Base-by-base conservation (phyloP, 371 early-diverging fungal genomes). In the Racocetra persica region DNA sequence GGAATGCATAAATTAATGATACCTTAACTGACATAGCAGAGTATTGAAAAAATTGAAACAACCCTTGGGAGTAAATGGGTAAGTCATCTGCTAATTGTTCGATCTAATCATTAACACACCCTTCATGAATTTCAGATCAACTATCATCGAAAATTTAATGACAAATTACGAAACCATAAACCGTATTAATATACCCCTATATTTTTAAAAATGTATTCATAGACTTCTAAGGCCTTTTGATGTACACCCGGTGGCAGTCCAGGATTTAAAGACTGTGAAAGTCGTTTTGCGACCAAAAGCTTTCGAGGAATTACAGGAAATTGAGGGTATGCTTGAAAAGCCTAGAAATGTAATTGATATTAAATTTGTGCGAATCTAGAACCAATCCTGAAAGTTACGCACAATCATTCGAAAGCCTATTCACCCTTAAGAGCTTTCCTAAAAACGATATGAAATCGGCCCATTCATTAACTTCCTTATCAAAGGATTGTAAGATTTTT, bases 191-290 rank as follows among this genome's bases (percentile, higher is more conserved):
- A 71, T 90, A 94, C 95, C 36, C 95, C 95, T 80, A 96, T 94
- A 41, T 91, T 93, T 22, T 92, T 87, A 76, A 98, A 91, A n/a
- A 99, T 91, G 67, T 93, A 92, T 4, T 88, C 90, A 85, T 99
- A 99, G 1, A 97, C 94, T 75, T 96, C 94, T 63, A 99, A 82
- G 4, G 98, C 94, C 86, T 98, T 99, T 84, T 95, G 97, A 85
- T 99, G 99, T 22, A 99, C 99, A 24, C 99, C 99, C 28, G 98
- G 94, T 11, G 99, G 99, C n/a, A 99, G 89, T 20, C 96, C 97
- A 16, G 99, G 99, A 84, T 99, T 99, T 73, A 99, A 91, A 80
- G 98, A 99, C 82, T 99, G 99, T 0, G 98, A 98, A 51, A 99
- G 88, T 26, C 99, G 92, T 88, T 98, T 98, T 67, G 96, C 93